Evolutionary conservation across 495 filamentous ascomycete species (phyloP).

Genomic region (Xylaria nigripes): DNA sequence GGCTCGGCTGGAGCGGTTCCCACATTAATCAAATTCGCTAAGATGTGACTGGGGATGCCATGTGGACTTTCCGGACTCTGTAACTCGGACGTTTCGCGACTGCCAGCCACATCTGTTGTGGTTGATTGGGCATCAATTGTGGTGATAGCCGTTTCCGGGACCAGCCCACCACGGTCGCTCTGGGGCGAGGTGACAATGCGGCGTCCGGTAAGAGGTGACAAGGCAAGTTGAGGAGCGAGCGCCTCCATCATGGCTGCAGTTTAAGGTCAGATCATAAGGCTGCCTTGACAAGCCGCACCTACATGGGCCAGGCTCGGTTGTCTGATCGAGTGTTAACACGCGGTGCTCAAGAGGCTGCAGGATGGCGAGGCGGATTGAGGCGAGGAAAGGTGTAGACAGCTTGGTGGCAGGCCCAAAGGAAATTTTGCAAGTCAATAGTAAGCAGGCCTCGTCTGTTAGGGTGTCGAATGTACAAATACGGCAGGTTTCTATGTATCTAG

Average conservation of each 20-base stretch:
- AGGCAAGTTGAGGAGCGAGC: conserved; percentile 4
- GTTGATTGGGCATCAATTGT: conserved; percentile 27
- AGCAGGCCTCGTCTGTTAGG: background rate
- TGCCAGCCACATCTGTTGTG: background rate
- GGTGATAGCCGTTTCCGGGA: conserved; percentile 21
- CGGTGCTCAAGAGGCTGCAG: conserved; percentile 3
- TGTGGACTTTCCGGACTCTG: background rate
- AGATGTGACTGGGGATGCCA: background rate
- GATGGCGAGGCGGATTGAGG: background rate
- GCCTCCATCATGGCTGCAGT: conserved; percentile 10
- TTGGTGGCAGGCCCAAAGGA: background rate
- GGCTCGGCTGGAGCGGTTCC: conserved; percentile 13
- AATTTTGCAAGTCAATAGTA: background rate
- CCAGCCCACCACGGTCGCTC: conserved; percentile 14
- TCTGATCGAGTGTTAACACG: background rate
- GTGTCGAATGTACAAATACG: background rate
- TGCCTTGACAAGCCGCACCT: conserved; percentile 13
- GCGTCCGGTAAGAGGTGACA: conserved; percentile 19
- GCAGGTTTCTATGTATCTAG: background rate
- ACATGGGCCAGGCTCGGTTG: background rate
- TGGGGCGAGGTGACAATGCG: conserved; percentile 21
- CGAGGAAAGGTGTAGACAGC: conserved; percentile 1
- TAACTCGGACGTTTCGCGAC: background rate
- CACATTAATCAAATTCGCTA: background rate
- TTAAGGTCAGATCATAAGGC: conserved; percentile 21